Percentiles rank a stretch among this genome's conserved stretches.
Conservation (phyloP, 208 protist species). For the Leishmania tarentolae region DNA sequence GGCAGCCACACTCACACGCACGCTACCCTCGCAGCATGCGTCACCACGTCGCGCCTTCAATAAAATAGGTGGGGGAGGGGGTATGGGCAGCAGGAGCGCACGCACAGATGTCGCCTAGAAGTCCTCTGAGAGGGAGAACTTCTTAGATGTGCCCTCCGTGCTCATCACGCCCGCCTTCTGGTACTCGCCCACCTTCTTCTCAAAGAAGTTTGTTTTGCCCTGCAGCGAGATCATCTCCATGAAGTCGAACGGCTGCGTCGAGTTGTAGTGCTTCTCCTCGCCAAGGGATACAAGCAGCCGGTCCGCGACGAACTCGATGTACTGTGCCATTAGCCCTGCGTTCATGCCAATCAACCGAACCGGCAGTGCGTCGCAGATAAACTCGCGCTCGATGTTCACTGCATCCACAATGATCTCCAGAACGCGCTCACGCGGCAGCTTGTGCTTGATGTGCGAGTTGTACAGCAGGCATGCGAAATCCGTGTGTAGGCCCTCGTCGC, state of each 20-base stretch:
- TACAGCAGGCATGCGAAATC: slow-evolving; percentile 99
- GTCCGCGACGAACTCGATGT: slow-evolving; percentile 99
- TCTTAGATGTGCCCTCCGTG: slow-evolving; percentile 65
- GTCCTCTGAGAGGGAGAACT: slow-evolving; percentile 91
- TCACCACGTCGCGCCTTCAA: not conserved
- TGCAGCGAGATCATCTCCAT: slow-evolving; percentile 99
- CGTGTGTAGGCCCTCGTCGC: slow-evolving; percentile 99
- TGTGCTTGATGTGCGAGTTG: slow-evolving; percentile 92
- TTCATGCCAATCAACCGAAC: slow-evolving; percentile 99
- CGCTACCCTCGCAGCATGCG: not conserved
- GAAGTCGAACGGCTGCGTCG: slow-evolving; percentile 99
- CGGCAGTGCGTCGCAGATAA: slow-evolving; percentile 97
- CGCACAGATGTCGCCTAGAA: slow-evolving; percentile 61
- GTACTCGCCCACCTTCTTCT: slow-evolving; percentile 99
- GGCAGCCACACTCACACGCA: not conserved
- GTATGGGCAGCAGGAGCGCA: not conserved
- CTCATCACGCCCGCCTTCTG: slow-evolving; percentile 97
- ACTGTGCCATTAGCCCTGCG: slow-evolving; percentile 96
- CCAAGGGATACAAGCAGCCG: slow-evolving; percentile 97
- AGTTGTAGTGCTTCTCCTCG: slow-evolving; percentile 95
- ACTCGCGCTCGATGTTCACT: slow-evolving; percentile 97
- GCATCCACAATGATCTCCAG: slow-evolving; percentile 94
- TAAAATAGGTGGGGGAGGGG: not conserved
- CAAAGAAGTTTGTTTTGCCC: slow-evolving; percentile 99
- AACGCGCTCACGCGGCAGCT: slow-evolving; percentile 83